Conservation (phyloP, 164 flowering plant species). For the Vitis cinerea region DNA sequence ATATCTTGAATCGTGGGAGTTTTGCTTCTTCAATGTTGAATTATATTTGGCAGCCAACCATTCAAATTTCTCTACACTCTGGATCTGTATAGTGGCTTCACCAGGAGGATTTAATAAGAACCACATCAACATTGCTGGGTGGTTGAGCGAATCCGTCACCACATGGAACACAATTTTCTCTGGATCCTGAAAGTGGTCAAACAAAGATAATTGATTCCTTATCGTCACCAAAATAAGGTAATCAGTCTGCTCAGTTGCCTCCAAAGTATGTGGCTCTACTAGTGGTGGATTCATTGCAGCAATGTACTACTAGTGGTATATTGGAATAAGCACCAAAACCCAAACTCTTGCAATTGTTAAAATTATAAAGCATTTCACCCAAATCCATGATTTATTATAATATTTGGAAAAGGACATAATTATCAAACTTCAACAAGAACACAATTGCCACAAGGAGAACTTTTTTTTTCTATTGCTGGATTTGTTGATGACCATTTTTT, state of each 20-base stretch:
- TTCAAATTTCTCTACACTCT: constrained; percentile 48
- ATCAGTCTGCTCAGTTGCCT: background rate
- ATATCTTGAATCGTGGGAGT: constrained; percentile 57
- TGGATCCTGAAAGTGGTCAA: constrained; percentile 55
- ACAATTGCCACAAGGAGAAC: background rate
- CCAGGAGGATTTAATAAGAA: constrained; percentile 79
- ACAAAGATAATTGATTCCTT: background rate
- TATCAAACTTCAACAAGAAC: background rate
- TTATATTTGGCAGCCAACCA: constrained; percentile 41
- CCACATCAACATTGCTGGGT: constrained; percentile 89
- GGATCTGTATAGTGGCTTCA: constrained; percentile 62
- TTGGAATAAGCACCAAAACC: background rate
- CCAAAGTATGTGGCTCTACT: too few relatives aligned
- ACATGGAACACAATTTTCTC: constrained; percentile 80
- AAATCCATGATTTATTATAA: background rate
- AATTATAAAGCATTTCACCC: background rate
- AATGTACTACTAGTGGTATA: too few relatives aligned
- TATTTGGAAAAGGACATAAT: background rate
- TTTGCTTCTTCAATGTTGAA: constrained; percentile 31
- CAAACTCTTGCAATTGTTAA: background rate
- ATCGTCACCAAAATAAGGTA: background rate
- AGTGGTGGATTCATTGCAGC: too few relatives aligned
- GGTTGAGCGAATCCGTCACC: constrained; percentile 83
- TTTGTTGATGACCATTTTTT: too few relatives aligned
- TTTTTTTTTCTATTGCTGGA: too few relatives aligned